A percentile compares a stretch with the other conserved stretches of the same genome.
These are phyloP conservation scores for Halophytophthora polymorphica DNA, from an alignment of 352 stramenopile genomes.

Conservation along the genomic window DNA sequence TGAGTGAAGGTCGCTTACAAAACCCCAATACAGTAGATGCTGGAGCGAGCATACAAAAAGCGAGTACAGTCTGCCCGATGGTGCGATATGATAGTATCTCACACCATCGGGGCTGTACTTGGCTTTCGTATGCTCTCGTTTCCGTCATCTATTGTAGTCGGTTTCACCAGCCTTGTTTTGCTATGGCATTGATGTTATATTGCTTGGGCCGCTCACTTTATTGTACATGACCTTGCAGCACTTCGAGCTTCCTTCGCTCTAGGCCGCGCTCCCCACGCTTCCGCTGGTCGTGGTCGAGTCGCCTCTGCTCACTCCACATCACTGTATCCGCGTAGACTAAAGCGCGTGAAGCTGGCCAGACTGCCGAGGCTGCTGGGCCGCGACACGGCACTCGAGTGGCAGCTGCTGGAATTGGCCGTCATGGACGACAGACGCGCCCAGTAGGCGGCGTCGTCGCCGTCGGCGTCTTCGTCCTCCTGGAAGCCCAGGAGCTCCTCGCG, in stretches of 20 bases:
- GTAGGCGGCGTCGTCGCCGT: constrained; percentile 16
- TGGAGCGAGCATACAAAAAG: too few species aligned
- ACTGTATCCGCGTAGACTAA: constrained; percentile 17
- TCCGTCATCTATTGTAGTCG: too few species aligned
- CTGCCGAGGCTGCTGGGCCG: constrained; percentile 21
- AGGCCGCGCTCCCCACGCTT: neutral
- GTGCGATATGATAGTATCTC: too few species aligned
- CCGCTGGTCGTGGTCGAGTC: neutral
- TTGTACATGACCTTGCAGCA: too few species aligned
- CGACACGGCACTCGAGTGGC: constrained; percentile 22
- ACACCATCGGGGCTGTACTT: too few species aligned
- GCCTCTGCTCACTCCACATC: constrained; percentile 11
- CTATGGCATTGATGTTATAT: too few species aligned
- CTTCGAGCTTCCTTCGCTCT: neutral
- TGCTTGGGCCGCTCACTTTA: too few species aligned
- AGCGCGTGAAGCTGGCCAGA: constrained; percentile 18
- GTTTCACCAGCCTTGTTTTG: too few species aligned
- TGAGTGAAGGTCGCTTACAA: too few species aligned
- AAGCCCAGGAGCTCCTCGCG: constrained; percentile 24
- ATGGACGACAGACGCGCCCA: constrained; percentile 25
- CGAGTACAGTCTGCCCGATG: too few species aligned
- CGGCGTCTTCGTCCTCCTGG: constrained; percentile 20
- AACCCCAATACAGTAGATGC: too few species aligned
- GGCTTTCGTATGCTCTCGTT: too few species aligned
- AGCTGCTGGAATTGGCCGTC: constrained; percentile 22